Conservation (phyloP, 352 stramenopile genomes). For the Chrysophaeum taylorii region DNA sequence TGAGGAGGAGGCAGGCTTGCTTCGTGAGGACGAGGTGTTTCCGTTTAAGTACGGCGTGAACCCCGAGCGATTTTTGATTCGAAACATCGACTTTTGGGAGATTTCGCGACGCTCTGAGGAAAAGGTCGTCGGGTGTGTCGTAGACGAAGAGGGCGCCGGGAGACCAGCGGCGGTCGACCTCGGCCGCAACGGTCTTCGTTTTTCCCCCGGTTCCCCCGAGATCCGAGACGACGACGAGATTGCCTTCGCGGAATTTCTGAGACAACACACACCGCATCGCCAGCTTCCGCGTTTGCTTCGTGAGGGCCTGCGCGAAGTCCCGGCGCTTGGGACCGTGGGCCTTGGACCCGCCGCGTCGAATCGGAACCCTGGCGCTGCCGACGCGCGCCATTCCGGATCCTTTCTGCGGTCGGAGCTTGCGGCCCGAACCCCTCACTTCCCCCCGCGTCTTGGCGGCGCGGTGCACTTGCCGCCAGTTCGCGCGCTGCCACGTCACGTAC, state of each 20-base stretch:
- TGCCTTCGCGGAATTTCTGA: constrained; percentile 64
- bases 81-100: no score
- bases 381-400: constrained; percentile 50
- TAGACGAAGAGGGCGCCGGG: constrained; percentile 24
- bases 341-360: constrained; percentile 66
- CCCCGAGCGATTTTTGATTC: no score
- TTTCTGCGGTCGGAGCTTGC: constrained; percentile 66
- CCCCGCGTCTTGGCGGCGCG: constrained; percentile 50
- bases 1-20: no score
- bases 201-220: constrained; percentile 43
- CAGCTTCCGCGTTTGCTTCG: constrained; percentile 55
- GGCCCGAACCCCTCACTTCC: constrained; percentile 50
- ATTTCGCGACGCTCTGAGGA: no score
- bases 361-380: constrained; percentile 53
- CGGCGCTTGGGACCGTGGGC: constrained; percentile 48
- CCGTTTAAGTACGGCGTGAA: no score
- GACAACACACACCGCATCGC: constrained; percentile 50
- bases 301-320: constrained; percentile 66
- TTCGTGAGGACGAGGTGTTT: no score
- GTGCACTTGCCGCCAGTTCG: constrained; percentile 40
- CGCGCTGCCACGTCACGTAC: constrained; percentile 53
- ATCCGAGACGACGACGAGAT: constrained; percentile 58
- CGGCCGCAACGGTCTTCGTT: constrained; percentile 35
- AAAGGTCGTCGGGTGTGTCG: constrained; percentile 25
- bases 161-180: constrained; percentile 37